Base-by-base conservation (phyloP, 768 basidiomycete species). In the Rhodotorula graminis region DNA sequence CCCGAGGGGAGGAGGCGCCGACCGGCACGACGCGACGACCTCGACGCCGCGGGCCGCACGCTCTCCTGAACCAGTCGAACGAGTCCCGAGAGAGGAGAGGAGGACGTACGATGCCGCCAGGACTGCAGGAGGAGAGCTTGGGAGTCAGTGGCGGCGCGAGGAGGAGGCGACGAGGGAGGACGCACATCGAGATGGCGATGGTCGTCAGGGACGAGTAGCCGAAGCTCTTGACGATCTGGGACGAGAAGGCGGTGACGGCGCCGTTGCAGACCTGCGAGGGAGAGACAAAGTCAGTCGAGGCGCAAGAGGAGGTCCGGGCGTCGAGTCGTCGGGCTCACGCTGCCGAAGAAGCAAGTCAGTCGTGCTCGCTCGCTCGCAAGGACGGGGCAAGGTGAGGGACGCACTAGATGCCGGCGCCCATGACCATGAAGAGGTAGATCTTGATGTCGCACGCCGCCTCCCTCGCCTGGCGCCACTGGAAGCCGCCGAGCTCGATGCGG, bases 161-260 rank as follows among this genome's bases (percentile, higher is more conserved):
- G 31, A 1, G 21, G 50, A n/a, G 50, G 40, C n/a, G 31, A n/a
- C 15, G 18, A n/a, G 23, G 40, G 18, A 46, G 31, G 27, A 67
- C 71, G 33, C 59, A 66, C 50, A 73, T 65, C 1, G 53, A 60
- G n/a, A 72, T 60, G 0, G 71, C 71, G 59, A 69, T 65, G 0
- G 80, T 77, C 31, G 78, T 72, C 1, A 83, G 72, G 0, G 76
- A 53, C 6, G 77, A 76, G 75, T 81, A 82, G 7, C 82, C 82
- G 53, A 82, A 82, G 31, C 76, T 73, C 23, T 71, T 71, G 65
- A 83, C 80, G 72, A 83, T 82, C 40, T 79, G 65, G 0, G 81
- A 80, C 2, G 81, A 81, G 62, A 83, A 83, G 3, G 82, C 81
- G 15, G 47, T 62, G n/a, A 49, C 47, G 19, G 61, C 76, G 19